These are phyloP conservation scores for Lunularia cruciata DNA, from an alignment of 225 moss, liverwort and hornwort genomes.

Conservation along the genomic window DNA sequence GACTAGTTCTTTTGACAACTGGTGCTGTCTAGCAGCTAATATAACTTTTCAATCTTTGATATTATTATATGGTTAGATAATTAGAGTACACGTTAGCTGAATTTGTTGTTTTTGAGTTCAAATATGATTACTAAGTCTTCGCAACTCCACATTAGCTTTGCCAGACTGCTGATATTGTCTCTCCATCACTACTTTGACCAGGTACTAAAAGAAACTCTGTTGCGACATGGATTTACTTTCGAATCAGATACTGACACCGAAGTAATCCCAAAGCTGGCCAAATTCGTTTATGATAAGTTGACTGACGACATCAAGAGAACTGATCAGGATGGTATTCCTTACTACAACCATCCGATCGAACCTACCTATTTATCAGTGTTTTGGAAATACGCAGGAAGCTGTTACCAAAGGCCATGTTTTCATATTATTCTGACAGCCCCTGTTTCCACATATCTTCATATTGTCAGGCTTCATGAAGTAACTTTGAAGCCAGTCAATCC, in stretches of 20 bases:
- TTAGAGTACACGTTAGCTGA: too few species aligned
- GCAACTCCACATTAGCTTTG: not conserved
- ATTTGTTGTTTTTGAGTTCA: too few species aligned
- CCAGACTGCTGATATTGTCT: conserved; percentile 9
- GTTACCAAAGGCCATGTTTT: not conserved
- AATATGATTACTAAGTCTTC: not conserved
- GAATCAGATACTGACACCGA: conserved; percentile 99
- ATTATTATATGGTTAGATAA: too few species aligned
- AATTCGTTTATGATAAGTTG: conserved; percentile 80
- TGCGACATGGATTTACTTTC: conserved; percentile 87
- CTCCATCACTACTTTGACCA: conserved; percentile 25
- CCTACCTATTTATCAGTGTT: not conserved
- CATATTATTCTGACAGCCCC: too few species aligned
- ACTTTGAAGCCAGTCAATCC: too few species aligned
- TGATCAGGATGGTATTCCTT: conserved; percentile 7
- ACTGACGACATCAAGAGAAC: conserved; percentile 57
- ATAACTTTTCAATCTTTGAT: too few species aligned
- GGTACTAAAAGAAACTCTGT: conserved; percentile 92
- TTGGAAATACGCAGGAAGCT: not conserved
- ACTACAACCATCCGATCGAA: not conserved
- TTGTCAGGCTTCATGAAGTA: too few species aligned
- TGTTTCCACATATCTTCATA: too few species aligned
- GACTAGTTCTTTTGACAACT: too few species aligned
- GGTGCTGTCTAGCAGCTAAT: too few species aligned
- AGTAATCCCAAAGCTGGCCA: conserved; percentile 97